phyloP scores from a whole-genome alignment of 2,329 filamentous ascomycete genomes.

The Ramularia endophylla region DNA sequence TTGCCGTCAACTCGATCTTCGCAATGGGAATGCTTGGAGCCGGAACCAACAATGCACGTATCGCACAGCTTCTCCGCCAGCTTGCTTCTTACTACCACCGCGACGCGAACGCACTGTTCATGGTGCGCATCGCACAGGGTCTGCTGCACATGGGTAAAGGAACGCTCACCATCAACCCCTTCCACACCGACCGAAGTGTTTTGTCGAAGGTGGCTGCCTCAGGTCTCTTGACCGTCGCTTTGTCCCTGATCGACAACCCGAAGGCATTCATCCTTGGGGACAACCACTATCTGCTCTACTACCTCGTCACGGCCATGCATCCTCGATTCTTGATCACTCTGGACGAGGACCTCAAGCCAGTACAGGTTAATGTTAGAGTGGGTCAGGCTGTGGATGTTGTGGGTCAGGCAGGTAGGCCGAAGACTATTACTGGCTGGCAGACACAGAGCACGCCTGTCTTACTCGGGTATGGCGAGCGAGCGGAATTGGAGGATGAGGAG shows the following conservation, averaged over 20 bases:
- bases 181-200: conserved; percentile 97
- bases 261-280: conserved; percentile 73
- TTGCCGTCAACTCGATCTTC: conserved; percentile 97
- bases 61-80: conserved; percentile 90
- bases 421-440: conserved; percentile 99
- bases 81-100: conserved; percentile 97
- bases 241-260: conserved; percentile 83
- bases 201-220: conserved; percentile 86
- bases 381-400: conserved; percentile 98
- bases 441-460: conserved; percentile 98
- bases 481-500: conserved; percentile 95
- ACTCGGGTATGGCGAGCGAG: conserved; percentile 88
- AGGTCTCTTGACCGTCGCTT: conserved; percentile 80
- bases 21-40: conserved; percentile 97
- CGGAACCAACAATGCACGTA: conserved; percentile 94
- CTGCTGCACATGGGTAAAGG: conserved; percentile 99
- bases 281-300: conserved; percentile 93
- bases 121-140: conserved; percentile 98
- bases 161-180: conserved; percentile 92
- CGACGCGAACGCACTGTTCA: conserved; percentile 93
- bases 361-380: conserved; percentile 93
- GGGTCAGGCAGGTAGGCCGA: conserved; percentile 90
- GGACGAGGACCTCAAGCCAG: conserved; percentile 86
- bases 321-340: conserved; percentile 94
- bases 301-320: conserved; percentile 93